phyloP scores from a whole-genome alignment of 2,329 filamentous ascomycete species.

The Fusarium humuli region DNA sequence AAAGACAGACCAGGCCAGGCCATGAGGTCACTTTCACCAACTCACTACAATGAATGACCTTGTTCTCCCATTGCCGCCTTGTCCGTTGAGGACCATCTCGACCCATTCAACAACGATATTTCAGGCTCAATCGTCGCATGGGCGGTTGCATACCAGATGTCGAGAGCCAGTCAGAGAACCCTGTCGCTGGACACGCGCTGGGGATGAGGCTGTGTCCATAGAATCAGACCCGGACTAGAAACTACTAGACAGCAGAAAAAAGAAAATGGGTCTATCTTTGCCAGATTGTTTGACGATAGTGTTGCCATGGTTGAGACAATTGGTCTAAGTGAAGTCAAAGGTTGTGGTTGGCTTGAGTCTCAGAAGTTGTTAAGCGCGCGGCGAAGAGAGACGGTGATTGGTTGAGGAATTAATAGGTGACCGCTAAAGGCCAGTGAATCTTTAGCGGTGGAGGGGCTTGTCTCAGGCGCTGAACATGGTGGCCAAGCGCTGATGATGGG shows the following conservation, averaged over 20 bases:
- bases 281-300: conserved; percentile 30
- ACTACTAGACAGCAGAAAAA: neutral
- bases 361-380: conserved; percentile 43
- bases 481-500: conserved; percentile 25
- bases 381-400: conserved; percentile 36
- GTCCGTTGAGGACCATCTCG: conserved; percentile 24
- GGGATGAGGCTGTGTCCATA: conserved; percentile 1
- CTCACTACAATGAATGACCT: neutral
- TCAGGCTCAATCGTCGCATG: conserved; percentile 24
- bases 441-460: conserved; percentile 1
- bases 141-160: conserved; percentile 26
- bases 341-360: conserved; percentile 41
- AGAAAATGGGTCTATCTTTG: conserved; percentile 8
- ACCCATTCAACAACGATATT: conserved; percentile 29
- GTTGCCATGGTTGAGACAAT: conserved; percentile 22
- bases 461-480: conserved; percentile 11
- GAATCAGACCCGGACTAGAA: neutral
- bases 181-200: conserved; percentile 35
- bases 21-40: conserved; percentile 23
- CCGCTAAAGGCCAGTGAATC: conserved; percentile 21
- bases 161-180: conserved; percentile 38
- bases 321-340: conserved; percentile 9
- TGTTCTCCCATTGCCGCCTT: conserved; percentile 17
- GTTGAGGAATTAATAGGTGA: neutral
- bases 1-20: conserved; percentile 22